Conservation (phyloP, 1,139 yeast genomes). For the Scheffersomyces stambukii region DNA sequence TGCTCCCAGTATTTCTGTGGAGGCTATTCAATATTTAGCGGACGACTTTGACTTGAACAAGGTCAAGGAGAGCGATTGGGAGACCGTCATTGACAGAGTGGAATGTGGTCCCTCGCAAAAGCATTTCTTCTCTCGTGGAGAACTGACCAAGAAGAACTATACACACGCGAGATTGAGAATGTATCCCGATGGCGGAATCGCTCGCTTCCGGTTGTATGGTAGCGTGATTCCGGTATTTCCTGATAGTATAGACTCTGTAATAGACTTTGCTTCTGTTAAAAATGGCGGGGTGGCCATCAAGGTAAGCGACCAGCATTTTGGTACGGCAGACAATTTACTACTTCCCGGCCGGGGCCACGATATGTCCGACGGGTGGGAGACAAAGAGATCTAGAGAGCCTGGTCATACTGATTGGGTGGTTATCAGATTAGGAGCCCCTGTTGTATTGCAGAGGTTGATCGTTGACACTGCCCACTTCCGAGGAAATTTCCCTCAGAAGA, state of each 20-base stretch:
- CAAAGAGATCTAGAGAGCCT: conserved; percentile 77
- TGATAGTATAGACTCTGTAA: conserved; percentile 23
- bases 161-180: conserved; percentile 81
- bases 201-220: conserved; percentile 87
- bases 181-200: conserved; percentile 98
- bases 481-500: conserved; percentile 86
- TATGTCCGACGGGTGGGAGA: conserved; percentile 99
- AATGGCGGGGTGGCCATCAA: conserved; percentile 87
- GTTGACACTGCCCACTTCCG: conserved; percentile 91
- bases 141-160: conserved; percentile 52
- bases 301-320: conserved; percentile 89
- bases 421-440: conserved; percentile 66
- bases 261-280: conserved; percentile 78
- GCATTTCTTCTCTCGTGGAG: conserved; percentile 70
- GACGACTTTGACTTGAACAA: conserved; percentile 22
- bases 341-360: conserved; percentile 93
- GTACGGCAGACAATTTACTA: conserved; percentile 80
- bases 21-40: conserved; percentile 49
- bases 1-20: conserved; percentile 86
- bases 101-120: conserved; percentile 88
- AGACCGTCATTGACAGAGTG: conserved; percentile 55
- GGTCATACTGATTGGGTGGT: conserved; percentile 92
- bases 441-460: conserved; percentile 54
- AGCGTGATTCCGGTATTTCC: conserved; percentile 66
- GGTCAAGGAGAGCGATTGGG: conserved; percentile 48